phyloP scores from a whole-genome alignment of 2,329 filamentous ascomycete species.

The Penicillium sp. region DNA sequence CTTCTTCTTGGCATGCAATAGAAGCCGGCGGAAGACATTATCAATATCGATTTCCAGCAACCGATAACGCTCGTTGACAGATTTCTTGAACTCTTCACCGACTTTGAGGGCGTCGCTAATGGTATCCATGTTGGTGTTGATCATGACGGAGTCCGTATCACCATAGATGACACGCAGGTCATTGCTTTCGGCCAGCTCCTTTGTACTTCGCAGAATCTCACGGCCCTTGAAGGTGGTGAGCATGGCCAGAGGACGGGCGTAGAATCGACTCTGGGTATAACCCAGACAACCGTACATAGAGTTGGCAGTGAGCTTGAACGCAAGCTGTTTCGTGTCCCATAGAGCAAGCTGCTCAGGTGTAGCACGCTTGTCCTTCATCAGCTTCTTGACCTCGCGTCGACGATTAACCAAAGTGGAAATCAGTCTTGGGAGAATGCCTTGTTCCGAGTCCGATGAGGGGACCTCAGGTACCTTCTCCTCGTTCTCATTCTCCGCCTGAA shows the following conservation, averaged over 20 bases:
- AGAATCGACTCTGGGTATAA: constrained; percentile 95
- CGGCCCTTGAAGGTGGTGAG: constrained; percentile 96
- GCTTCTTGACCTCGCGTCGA: constrained; percentile 83
- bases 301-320: constrained; percentile 94
- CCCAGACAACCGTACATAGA: constrained; percentile 99
- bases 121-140: constrained; percentile 95
- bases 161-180: constrained; percentile 95
- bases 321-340: constrained; percentile 97
- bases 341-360: constrained; percentile 81
- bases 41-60: constrained; percentile 97
- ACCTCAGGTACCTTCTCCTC: constrained; percentile 88
- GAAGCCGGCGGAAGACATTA: constrained; percentile 87
- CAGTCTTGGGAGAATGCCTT: constrained; percentile 81
- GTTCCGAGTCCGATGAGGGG: constrained; percentile 64
- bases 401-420: constrained; percentile 88
- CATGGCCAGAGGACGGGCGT: constrained; percentile 88
- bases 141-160: constrained; percentile 99
- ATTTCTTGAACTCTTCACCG: constrained; percentile 88
- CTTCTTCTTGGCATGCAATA: constrained; percentile 98
- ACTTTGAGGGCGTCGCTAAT: constrained; percentile 86
- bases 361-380: constrained; percentile 92
- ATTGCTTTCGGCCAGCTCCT: constrained; percentile 87
- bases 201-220: constrained; percentile 93
- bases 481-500: constrained; percentile 57
- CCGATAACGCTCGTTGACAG: constrained; percentile 89